Evolutionary conservation across 2,329 filamentous ascomycete genomes (phyloP).

Genomic region (Colletotrichum destructivum): DNA sequence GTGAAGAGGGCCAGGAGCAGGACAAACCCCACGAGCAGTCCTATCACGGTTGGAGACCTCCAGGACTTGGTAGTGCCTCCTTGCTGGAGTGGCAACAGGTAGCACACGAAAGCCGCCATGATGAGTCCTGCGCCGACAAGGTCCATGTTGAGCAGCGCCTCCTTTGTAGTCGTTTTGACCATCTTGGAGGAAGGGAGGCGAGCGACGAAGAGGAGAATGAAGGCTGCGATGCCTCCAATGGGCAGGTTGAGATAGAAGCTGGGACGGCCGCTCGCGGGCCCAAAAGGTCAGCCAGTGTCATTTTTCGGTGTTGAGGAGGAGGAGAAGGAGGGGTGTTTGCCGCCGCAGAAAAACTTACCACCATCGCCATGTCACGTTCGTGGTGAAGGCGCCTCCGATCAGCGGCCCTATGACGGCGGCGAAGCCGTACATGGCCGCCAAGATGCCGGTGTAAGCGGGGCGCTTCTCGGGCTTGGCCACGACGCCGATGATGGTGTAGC

Average conservation of each 20-base stretch:
- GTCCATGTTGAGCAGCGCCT: constrained; percentile 63
- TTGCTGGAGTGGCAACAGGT: constrained; percentile 71
- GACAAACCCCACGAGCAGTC: constrained; percentile 64
- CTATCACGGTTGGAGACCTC: constrained; percentile 63
- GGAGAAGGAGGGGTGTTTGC: too few relatives aligned
- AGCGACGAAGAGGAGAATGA: constrained; percentile 60
- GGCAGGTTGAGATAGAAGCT: constrained; percentile 61
- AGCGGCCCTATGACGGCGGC: constrained; percentile 66
- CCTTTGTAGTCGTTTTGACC: constrained; percentile 51
- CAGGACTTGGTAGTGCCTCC: constrained; percentile 68
- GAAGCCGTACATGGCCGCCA: constrained; percentile 71
- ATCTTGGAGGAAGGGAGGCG: constrained; percentile 49
- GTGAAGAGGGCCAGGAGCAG: constrained; percentile 64
- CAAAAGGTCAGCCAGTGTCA: too few relatives aligned
- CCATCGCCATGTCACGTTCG: constrained; percentile 67
- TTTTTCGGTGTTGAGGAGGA: too few relatives aligned
- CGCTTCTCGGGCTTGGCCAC: constrained; percentile 68
- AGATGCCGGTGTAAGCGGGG: constrained; percentile 68
- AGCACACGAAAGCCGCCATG: constrained; percentile 66
- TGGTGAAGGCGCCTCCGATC: constrained; percentile 65
- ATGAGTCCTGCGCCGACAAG: constrained; percentile 69
- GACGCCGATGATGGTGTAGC: constrained; percentile 63
- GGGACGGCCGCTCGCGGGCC: too few relatives aligned
- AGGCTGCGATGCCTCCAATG: constrained; percentile 62
- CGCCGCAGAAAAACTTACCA: constrained; percentile 47